Evolutionary conservation across 192 early-diverging fungal genomes (phyloP).

Genomic region (Helicostylum pulchrum): DNA sequence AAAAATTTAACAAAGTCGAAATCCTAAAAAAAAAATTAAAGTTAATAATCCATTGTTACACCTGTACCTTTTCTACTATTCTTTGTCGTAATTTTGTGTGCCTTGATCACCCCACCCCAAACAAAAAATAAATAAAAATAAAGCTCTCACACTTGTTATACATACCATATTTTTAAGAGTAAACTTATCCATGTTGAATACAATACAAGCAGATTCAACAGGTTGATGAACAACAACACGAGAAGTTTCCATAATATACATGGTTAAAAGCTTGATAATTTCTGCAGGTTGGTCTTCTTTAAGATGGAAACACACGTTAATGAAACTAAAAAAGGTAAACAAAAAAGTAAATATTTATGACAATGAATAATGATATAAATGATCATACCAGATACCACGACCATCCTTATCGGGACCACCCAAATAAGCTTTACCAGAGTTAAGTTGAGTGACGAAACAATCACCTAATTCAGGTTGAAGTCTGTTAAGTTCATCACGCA

Average conservation of each 20-base stretch:
- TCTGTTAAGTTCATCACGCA: conserved; percentile 34
- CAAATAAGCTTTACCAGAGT: conserved; percentile 45
- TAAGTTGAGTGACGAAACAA: conserved; percentile 37
- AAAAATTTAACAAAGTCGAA: conserved; percentile 75
- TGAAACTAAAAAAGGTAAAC: conserved; percentile 36
- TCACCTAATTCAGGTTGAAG: conserved; percentile 37
- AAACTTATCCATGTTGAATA: conserved; percentile 80
- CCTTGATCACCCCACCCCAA: background rate
- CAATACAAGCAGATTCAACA: conserved; percentile 67
- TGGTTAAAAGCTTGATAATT: conserved; percentile 61
- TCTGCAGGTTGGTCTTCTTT: conserved; percentile 60
- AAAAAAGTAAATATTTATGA: background rate
- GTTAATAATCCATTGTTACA: conserved; percentile 4
- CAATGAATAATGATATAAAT: background rate
- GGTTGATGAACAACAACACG: conserved; percentile 63
- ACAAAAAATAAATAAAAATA: background rate
- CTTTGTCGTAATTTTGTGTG: background rate
- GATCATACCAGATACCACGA: conserved; percentile 51
- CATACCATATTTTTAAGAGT: conserved; percentile 63
- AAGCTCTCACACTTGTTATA: background rate
- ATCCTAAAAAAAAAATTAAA: conserved; percentile 45
- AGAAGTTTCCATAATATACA: conserved; percentile 73
- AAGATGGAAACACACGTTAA: conserved; percentile 50
- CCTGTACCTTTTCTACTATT: background rate
- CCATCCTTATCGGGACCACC: conserved; percentile 48